Base-by-base conservation (phyloP, 805 yeast genomes). In the Wickerhamiella bombiphila region DNA sequence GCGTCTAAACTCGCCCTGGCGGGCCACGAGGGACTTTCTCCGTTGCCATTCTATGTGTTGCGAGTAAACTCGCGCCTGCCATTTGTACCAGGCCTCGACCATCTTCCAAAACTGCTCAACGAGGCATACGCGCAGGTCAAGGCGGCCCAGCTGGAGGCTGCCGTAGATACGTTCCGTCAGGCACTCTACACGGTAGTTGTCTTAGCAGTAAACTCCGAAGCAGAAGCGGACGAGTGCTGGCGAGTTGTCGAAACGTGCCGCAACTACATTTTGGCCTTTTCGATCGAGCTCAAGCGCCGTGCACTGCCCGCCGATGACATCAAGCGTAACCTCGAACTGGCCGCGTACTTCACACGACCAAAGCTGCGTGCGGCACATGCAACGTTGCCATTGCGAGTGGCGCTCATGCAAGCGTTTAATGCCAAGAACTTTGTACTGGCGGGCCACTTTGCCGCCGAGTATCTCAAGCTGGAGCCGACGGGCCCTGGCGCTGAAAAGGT, bases 291-390 rank as follows among this genome's bases (percentile, higher is more conserved):
- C 46, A 71, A 70, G 39, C 86, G 99, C 61, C 83, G 97, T 61
- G 56, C 79, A 8, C 61, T 93, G 41, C 81, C 79, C 22, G 66
- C 76, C 8, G 43, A 49, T 9, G 69, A 69, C 22, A 65, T 79
- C 39, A 79, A 83, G 59, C 79, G 97, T 45, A 86, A 83, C 58
- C 68, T 91, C 54, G 97, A 91, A 59, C 65, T 91, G 48, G 97
- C 98, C 4, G 93, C 97, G 1, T 88, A 88, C 61, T 93, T 91
- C 66, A 83, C 98, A 11, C 76, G 72, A 54, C 77, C 86, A 20
- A 72, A 79, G 46, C 69, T 91, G 49, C 82, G 79, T 46, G 76
- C 80, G 25, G 77, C 79, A 5, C 98, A 91, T 59, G 72, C 79
- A 42, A 72, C 78, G 38, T 78, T 83, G 53, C 94, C 97, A 9